phyloP scores from a whole-genome alignment of 2,329 filamentous ascomycete species.

The Verticillium nubilum region DNA sequence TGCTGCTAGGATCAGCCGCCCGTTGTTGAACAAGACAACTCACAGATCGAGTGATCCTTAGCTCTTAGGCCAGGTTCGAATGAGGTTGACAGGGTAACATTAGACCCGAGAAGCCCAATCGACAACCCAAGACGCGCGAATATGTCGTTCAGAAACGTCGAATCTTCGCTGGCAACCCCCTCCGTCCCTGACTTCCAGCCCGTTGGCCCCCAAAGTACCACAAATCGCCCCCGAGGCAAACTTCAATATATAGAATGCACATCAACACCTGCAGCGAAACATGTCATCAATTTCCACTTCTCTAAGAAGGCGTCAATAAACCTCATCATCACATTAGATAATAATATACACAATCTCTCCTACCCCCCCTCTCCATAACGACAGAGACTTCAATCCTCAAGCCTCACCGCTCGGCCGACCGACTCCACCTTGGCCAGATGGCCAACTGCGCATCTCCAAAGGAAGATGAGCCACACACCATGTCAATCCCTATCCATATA shows the following conservation, averaged over 20 bases:
- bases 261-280: background rate
- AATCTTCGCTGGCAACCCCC: background rate
- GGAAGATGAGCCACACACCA: background rate
- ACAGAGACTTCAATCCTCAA: background rate
- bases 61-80: too few relatives aligned
- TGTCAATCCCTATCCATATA: background rate
- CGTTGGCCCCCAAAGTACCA: slow-evolving; percentile 1
- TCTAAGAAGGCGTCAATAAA: background rate
- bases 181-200: background rate
- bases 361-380: background rate
- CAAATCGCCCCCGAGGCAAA: slow-evolving; percentile 2
- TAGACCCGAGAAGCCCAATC: too few relatives aligned
- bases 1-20: background rate
- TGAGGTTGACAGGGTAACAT: too few relatives aligned
- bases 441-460: background rate
- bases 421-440: background rate
- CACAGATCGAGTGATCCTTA: too few relatives aligned
- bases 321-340: background rate
- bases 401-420: background rate
- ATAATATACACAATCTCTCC: background rate
- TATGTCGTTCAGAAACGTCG: too few relatives aligned
- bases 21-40: too few relatives aligned
- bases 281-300: background rate
- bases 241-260: background rate
- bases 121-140: too few relatives aligned